Base-by-base conservation (phyloP, 192 early-diverging fungal species). In the Rhizoclosmatium sp. region DNA sequence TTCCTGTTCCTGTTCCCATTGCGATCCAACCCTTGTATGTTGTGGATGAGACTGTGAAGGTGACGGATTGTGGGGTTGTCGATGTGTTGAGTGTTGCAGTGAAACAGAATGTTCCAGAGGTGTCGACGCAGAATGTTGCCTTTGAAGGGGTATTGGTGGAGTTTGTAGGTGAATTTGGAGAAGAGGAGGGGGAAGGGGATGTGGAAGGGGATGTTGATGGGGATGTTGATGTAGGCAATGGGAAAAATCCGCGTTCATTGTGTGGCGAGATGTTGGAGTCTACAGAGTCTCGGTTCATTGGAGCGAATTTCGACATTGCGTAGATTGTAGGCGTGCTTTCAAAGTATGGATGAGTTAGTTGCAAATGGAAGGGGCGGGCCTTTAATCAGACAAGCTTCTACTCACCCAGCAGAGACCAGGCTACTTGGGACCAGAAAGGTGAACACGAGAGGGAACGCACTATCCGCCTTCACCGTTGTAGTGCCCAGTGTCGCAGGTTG, bases 1-100 rank as follows among this genome's bases (percentile, higher is more conserved):
- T 85, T 23, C 21, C 9, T 2, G 65, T 66, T 10, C 81, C 82
- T 2, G 75, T 45, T 5, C 84, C 84, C 47, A 85, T 10, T 5
- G 45, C 82, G 47, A 65, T 70, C 82, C 82, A 84, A 5, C 82
- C 74, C 3, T 49, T 40, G 71, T 58, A 58, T 0, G 59, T 19
- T 19, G 31, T 31, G 31, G 71, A 73, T 10, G 62, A 61, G 2
- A 73, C n/a, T 41, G 59, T 73, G n/a, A 73, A 58, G 31, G 31
- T 40, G 12, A 41, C 42, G 58, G 23, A 21, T 41, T 69, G 46
- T 16, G 31, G 31, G 31, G n/a, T n/a, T n/a, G n/a, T n/a, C n/a
- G n/a, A 23, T 14, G 19, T 12, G 39, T 69, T n/a, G 31, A 39
- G 31, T 3, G 40, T 47, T 10, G 68, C 68, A 16, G 47, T 39